Evolutionary conservation across 2,329 filamentous ascomycete genomes (phyloP), one percentile per base, ranked within the genome.

Genomic region (Fusarium albosuccineum): DNA sequence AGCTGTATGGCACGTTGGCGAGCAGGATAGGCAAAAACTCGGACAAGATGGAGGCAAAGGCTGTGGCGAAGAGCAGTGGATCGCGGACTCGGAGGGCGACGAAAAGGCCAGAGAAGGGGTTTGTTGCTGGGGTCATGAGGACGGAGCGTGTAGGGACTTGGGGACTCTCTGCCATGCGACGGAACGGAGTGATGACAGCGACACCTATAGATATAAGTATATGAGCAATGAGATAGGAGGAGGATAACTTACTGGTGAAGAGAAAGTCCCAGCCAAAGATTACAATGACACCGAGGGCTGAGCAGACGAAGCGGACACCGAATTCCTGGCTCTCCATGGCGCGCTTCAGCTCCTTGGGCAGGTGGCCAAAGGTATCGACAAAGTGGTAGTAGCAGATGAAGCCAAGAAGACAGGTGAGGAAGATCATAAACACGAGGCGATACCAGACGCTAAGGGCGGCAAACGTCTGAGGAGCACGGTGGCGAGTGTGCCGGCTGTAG

Each of bases 21-120:
- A 86, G 76, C 1, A 83, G 73, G 10, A 85, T 74, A 0, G 83
- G 83, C 5, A 86, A 77, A 41, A 84, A 79, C 50, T 86, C 82
- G 5, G 82, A 77, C 2, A 85, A 73, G 13, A 85, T 76, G 1
- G 82, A 76, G 9, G 81, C 79, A 14, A 79, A 71, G 0, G 81
- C 78, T 5, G 81, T 78, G 14, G 78, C 59, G 37, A 79, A 74
- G 4, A 84, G 76, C 41, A 82, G 81, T 14, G 74, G 51, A 34
- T 85, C 79, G 9, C 73, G 64, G 74, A 76, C 54, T 2, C 55
- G 30, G 0, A 72, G 41, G 0, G 65, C 62, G 3, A 60, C 61
- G 0, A 66, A 72, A 13, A 86, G 49, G 0, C 82, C 83, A 1
- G 79, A 81, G 17, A 84, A 80, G 9, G 80, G 78, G 62, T 85